Percentiles rank a stretch among this genome's conserved stretches.
Conservation (phyloP, 768 basidiomycete species). For the Podaxis sp. region DNA sequence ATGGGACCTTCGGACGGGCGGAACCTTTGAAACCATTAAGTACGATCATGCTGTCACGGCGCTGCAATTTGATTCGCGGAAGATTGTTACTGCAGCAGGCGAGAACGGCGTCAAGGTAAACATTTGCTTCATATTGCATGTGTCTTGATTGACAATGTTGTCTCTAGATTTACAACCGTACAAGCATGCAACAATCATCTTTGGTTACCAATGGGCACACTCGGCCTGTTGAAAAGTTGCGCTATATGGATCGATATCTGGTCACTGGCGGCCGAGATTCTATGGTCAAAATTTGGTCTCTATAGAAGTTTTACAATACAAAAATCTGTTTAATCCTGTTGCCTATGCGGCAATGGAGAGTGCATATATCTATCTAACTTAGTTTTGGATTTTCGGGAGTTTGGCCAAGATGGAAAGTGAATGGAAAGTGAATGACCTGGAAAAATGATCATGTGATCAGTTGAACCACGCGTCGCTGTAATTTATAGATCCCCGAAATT, state of each 20-base stretch:
- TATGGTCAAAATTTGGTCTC: slow-evolving; percentile 87
- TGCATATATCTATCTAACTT: background rate
- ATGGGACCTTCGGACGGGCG: slow-evolving; percentile 94
- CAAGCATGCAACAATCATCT: slow-evolving; percentile 82
- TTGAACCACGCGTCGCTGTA: slow-evolving; percentile 11
- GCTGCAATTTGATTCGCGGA: slow-evolving; percentile 92
- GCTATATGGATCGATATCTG: slow-evolving; percentile 96
- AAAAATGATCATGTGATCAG: slow-evolving; percentile 2
- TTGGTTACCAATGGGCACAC: slow-evolving; percentile 91
- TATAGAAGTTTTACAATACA: slow-evolving; percentile 37
- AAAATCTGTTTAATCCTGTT: background rate
- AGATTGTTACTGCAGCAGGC: slow-evolving; percentile 87
- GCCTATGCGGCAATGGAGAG: background rate
- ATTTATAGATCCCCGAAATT: slow-evolving; percentile 1
- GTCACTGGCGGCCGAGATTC: slow-evolving; percentile 88
- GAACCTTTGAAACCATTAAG: slow-evolving; percentile 81
- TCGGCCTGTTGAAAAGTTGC: slow-evolving; percentile 78
- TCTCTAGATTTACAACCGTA: slow-evolving; percentile 89
- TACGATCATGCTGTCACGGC: slow-evolving; percentile 90
- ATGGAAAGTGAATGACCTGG: background rate
- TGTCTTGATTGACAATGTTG: background rate
- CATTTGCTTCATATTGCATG: background rate
- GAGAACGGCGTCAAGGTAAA: slow-evolving; percentile 89
- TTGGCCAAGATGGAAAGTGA: background rate
- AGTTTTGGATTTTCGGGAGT: background rate